Evolutionary conservation across 768 basidiomycete species (phyloP).

Genomic region (Rhizopogon vesiculosus): DNA sequence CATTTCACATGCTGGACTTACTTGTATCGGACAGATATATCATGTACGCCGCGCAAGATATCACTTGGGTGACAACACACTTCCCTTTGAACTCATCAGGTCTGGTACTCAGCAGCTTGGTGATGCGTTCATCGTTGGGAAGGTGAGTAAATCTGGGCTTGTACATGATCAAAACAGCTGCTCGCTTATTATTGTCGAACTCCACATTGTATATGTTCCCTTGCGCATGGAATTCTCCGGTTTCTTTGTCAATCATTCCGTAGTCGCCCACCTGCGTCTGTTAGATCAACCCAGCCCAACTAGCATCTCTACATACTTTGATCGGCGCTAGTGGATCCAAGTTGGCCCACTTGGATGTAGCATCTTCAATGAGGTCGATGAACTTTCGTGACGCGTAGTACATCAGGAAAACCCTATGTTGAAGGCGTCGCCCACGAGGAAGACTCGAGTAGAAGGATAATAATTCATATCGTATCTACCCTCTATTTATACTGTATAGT

Average conservation of each 20-base stretch:
- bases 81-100: constrained; percentile 19
- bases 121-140: constrained; percentile 4
- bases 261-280: constrained; percentile 22
- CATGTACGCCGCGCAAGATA: constrained; percentile 27
- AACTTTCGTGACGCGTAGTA: constrained; percentile 22
- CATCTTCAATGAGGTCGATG: constrained; percentile 25
- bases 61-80: constrained; percentile 26
- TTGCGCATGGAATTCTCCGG: constrained; percentile 17
- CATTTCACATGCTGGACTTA: not conserved
- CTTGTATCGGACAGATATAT: constrained; percentile 29
- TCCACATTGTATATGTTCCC: constrained; percentile 29
- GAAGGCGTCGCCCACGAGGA: no score
- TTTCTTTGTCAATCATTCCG: constrained; percentile 15
- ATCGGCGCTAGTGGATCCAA: constrained; percentile 32
- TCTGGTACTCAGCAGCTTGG: not conserved
- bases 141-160: constrained; percentile 16
- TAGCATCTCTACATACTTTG: constrained; percentile 14
- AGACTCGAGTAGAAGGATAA: no score
- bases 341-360: constrained; percentile 33
- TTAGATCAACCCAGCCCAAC: not conserved
- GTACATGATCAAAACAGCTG: constrained; percentile 30
- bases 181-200: constrained; percentile 24
- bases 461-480: no score
- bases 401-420: no score
- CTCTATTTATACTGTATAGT: no score